Base-by-base conservation (phyloP, 805 yeast genomes). In the Pichia paraexigua region DNA sequence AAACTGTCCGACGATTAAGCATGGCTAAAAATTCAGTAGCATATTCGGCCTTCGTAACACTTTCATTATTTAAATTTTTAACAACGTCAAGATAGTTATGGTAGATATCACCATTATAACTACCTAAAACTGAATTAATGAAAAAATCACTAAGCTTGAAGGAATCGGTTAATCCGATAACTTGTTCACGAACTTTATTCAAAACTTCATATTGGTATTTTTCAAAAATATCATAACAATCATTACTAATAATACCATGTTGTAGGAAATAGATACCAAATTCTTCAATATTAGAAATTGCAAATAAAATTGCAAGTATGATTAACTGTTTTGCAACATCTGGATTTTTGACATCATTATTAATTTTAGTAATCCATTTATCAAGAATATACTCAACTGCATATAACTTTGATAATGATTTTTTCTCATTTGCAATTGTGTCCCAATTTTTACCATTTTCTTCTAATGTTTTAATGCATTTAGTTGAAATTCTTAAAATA, bases 81-180 rank as follows among this genome's bases (percentile, higher is more conserved):
- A 83, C 84, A 51, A 73, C 71, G 25, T 63, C 69, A 63, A 83
- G 84, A 71, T 89, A 89, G 66, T 86, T 82, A 63, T 82, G 82
- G 71, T 89, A 90, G 51, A 87, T 82, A 65, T 90, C 83, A 53
- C 97, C 97, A 60, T 86, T 82, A 68, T 77, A 83, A 52, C 74
- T 76, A 45, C 97, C 97, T 52, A 90, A 77, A 5, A 94, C 83
- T 0, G 96, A 82, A 66, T 89, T 87, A 63, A 90, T 76, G 71
- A 85, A 78, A 64, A 77, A 84, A 69, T 90, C 96, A 41, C 88
- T 80, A 56, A 85, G 76, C 68, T 85, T 80, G 74, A 90, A 90
- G 1, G 95, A 77, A 68, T 90, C 97, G 6, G 95, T 85, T 60
- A 87, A 73, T 1, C 86, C 85, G 65, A 88, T 80, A 50, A 85